These are phyloP conservation scores for Nemania sp. DNA, from an alignment of 2,329 filamentous ascomycete genomes.

Conservation along the genomic window DNA sequence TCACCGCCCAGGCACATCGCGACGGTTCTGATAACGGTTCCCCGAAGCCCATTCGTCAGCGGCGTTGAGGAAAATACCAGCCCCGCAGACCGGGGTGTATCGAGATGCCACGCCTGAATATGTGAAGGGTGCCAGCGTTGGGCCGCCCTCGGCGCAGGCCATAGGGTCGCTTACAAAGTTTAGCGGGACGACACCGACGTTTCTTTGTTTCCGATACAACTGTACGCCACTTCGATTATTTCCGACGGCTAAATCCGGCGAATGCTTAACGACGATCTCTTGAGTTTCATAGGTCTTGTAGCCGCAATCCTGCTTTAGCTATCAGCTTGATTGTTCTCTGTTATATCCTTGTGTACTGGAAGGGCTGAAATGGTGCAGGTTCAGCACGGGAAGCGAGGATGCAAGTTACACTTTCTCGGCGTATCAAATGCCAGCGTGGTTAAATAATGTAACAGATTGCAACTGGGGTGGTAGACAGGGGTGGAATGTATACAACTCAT, in stretches of 20 bases:
- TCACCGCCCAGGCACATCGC: neutral
- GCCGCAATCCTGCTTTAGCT: neutral
- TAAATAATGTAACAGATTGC: neutral
- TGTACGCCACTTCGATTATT: conserved; percentile 18
- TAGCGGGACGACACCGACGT: conserved; percentile 2
- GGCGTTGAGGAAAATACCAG: neutral
- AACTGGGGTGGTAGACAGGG: conserved; percentile 2
- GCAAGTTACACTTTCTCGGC: neutral
- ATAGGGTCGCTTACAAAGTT: conserved; percentile 10
- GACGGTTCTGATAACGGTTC: conserved; percentile 9
- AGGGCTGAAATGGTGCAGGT: conserved; percentile 13
- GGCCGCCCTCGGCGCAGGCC: neutral
- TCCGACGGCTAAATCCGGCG: conserved; percentile 29
- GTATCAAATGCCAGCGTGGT: conserved; percentile 6
- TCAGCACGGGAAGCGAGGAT: neutral
- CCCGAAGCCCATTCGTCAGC: conserved; percentile 12
- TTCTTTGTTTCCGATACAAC: neutral
- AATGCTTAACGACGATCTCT: conserved; percentile 13
- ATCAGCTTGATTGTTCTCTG: neutral
- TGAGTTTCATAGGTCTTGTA: neutral
- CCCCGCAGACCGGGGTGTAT: conserved; percentile 17
- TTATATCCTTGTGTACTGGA: neutral
- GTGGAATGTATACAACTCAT: neutral
- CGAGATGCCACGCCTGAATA: conserved; percentile 13
- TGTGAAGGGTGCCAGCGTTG: conserved; percentile 8